Evolutionary conservation across 441 rosid species (phyloP).

Genomic region (Viola pubescens): DNA sequence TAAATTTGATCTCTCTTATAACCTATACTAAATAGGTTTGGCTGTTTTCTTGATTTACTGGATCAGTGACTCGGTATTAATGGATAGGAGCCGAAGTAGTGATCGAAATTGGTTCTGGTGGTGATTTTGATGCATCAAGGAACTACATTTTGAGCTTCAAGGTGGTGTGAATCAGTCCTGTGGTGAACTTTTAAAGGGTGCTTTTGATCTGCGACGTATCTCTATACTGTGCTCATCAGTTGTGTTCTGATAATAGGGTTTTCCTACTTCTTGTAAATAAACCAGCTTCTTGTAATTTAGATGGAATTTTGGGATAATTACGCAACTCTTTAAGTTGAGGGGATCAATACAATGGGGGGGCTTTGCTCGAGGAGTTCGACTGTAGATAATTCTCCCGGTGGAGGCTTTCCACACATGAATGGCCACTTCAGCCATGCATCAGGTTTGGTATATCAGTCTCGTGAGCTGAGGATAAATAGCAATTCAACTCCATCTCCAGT

Average conservation of each 20-base stretch:
- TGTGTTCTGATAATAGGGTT: conserved; percentile 1
- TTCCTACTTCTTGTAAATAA: conserved; percentile 18
- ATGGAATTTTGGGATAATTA: conserved; percentile 32
- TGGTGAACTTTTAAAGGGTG: conserved; percentile 10
- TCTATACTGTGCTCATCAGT: too few relatives aligned
- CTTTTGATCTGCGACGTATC: conserved; percentile 1
- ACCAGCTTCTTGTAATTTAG: conserved; percentile 15
- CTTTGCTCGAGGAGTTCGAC: conserved; percentile 93
- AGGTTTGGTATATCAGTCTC: conserved; percentile 39
- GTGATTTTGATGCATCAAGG: conserved; percentile 26
- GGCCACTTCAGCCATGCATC: conserved; percentile 42
- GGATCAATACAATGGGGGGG: conserved; percentile 69
- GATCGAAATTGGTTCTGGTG: conserved; percentile 31
- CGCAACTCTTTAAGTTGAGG: conserved; percentile 8
- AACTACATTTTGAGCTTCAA: conserved; percentile 27
- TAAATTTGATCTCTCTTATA: conserved; percentile 9
- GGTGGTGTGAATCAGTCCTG: conserved; percentile 19
- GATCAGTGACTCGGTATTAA: conserved; percentile 29
- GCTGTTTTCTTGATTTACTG: conserved; percentile 22
- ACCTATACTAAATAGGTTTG: conserved; percentile 13
- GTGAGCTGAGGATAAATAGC: conserved; percentile 38
- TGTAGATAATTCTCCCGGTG: conserved; percentile 89
- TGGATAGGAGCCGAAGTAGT: conserved; percentile 45
- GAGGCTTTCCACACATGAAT: conserved; percentile 60
- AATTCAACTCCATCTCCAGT: conserved; percentile 32